These are phyloP conservation scores for Phoma herbarum DNA, from an alignment of 2,329 filamentous ascomycete species.

Conservation along the genomic window DNA sequence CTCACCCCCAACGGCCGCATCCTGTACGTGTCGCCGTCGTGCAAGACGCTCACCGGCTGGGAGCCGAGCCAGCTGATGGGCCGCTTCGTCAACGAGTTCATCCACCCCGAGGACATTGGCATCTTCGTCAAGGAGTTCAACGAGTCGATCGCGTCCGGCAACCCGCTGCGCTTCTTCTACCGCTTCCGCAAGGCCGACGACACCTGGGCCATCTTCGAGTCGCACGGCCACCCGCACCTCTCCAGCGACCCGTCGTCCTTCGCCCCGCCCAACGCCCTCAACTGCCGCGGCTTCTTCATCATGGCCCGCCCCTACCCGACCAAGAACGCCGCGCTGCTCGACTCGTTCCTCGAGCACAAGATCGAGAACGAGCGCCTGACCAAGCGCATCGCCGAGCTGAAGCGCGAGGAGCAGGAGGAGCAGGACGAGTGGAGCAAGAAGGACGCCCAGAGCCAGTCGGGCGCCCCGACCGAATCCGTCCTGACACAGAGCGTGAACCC, in stretches of 20 bases:
- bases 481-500: conserved; percentile 57
- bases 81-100: conserved; percentile 78
- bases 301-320: conserved; percentile 91
- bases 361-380: conserved; percentile 91
- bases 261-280: conserved; percentile 65
- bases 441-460: conserved; percentile 56
- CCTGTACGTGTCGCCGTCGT: conserved; percentile 84
- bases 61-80: conserved; percentile 74
- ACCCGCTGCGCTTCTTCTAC: conserved; percentile 83
- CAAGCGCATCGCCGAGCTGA: conserved; percentile 84
- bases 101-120: conserved; percentile 84
- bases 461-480: conserved; percentile 16
- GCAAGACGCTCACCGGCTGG: conserved; percentile 78
- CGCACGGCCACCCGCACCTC: conserved; percentile 91
- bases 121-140: conserved; percentile 89
- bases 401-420: conserved; percentile 85
- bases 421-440: conserved; percentile 70
- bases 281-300: conserved; percentile 91
- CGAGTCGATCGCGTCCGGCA: conserved; percentile 84
- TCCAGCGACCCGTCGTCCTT: conserved; percentile 72
- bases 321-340: conserved; percentile 82
- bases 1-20: conserved; percentile 85
- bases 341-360: conserved; percentile 96
- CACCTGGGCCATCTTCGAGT: conserved; percentile 82
- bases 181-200: conserved; percentile 80